These are phyloP conservation scores for Ashbya aceris DNA, from an alignment of 1,139 yeast genomes.

Conservation along the genomic window DNA sequence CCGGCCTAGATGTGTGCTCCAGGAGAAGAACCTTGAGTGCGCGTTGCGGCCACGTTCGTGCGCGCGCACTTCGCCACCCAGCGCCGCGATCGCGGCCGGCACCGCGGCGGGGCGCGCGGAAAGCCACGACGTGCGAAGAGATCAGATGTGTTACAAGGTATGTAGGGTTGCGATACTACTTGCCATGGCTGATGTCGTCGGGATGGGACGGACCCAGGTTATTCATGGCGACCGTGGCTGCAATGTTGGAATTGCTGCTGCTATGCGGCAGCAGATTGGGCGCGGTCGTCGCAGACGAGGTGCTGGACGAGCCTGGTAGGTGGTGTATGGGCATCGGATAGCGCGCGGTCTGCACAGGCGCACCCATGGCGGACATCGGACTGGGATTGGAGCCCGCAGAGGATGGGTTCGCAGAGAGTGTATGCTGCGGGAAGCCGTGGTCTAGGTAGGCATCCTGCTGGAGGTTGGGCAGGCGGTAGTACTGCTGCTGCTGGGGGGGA, in stretches of 20 bases:
- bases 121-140: no score
- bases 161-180: background rate
- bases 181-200: background rate
- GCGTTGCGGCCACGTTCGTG: no score
- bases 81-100: no score
- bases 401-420: background rate
- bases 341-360: background rate
- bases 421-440: background rate
- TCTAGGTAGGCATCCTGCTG: constrained; percentile 11
- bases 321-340: constrained; percentile 1
- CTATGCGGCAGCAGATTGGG: background rate
- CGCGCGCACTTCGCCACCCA: no score
- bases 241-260: constrained; percentile 1
- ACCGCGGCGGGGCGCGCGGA: no score
- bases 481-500: constrained; percentile 7
- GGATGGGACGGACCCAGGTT: constrained; percentile 2
- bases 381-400: constrained; percentile 2
- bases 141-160: no score
- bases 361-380: background rate
- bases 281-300: background rate
- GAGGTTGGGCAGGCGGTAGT: constrained; percentile 5
- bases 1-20: no score
- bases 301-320: background rate
- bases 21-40: no score
- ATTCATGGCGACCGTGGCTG: background rate